phyloP scores from a whole-genome alignment of 2,329 filamentous ascomycete genomes.

The Sclerotinia glacialis region DNA sequence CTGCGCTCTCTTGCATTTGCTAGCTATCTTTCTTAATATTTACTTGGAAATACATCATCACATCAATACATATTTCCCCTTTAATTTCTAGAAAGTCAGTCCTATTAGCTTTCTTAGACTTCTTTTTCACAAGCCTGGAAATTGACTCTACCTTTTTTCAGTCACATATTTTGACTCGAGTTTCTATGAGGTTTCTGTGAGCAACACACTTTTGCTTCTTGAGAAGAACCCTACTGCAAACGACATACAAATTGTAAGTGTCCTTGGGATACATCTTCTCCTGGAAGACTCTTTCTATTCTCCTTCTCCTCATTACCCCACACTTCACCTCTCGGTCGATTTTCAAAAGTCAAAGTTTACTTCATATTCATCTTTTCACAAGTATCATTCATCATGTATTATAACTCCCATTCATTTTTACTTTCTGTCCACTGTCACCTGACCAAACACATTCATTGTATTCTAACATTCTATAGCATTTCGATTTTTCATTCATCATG shows the following conservation, averaged over 20 bases:
- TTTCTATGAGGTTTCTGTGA: no score
- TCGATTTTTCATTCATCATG: not conserved
- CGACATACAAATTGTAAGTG: not conserved
- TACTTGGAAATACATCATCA: not conserved
- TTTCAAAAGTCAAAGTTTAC: not conserved
- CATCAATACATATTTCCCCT: not conserved
- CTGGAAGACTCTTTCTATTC: no score
- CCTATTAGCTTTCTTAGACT: not conserved
- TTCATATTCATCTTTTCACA: no score
- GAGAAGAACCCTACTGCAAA: not conserved
- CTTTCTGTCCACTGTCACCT: not conserved
- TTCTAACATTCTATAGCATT: not conserved
- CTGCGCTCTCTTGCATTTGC: not conserved
- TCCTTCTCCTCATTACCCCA: not conserved
- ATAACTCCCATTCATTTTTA: not conserved
- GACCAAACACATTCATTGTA: fast-evolving
- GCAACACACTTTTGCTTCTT: not conserved
- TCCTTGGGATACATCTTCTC: not conserved
- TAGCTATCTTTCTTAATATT: not conserved
- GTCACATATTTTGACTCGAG: no score
- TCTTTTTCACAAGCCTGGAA: not conserved
- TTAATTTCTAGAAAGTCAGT: not conserved
- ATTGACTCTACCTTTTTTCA: no score
- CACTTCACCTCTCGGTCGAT: not conserved
- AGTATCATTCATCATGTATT: not conserved